A percentile compares a stretch with the other conserved stretches of the same genome.
Evolutionary conservation across 148 eudicot species (phyloP).

Genomic region (Selenicereus undatus): DNA sequence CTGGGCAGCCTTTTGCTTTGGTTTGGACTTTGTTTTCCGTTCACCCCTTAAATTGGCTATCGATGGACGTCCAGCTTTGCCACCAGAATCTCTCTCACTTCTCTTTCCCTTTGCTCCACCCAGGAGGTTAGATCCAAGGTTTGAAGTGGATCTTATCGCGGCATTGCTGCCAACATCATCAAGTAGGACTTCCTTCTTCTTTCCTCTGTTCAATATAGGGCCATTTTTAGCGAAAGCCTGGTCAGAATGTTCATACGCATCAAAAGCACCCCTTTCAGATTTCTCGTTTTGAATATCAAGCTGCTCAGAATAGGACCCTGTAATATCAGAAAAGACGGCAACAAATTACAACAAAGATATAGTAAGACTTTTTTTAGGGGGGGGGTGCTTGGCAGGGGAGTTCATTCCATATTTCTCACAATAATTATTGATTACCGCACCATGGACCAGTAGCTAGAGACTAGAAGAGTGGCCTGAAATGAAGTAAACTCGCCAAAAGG

Average conservation of each 20-base stretch:
- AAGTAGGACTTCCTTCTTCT: slow-evolving; percentile 74
- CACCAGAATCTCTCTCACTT: slow-evolving; percentile 61
- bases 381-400: too few relatives aligned
- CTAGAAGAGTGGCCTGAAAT: too few relatives aligned
- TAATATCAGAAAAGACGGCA: too few relatives aligned
- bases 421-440: too few relatives aligned
- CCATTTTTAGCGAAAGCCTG: slow-evolving; percentile 68
- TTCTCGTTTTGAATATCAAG: too few relatives aligned
- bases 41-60: slow-evolving; percentile 56
- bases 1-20: slow-evolving; percentile 74
- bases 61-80: slow-evolving; percentile 52
- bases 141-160: slow-evolving; percentile 39
- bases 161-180: slow-evolving; percentile 59
- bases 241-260: slow-evolving; percentile 25
- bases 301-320: too few relatives aligned
- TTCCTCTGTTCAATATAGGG: slow-evolving; percentile 27
- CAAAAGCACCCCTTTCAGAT: too few relatives aligned
- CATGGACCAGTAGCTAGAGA: too few relatives aligned
- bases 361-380: too few relatives aligned
- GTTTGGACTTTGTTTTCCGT: slow-evolving; percentile 74
- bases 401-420: too few relatives aligned
- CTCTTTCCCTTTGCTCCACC: slow-evolving; percentile 84
- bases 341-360: too few relatives aligned
- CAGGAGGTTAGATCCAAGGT: slow-evolving; percentile 35
- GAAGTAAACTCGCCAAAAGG: too few relatives aligned